A percentile compares a stretch with the other conserved stretches of the same genome.
Conservation (phyloP, 257 asterid species). For the Nemophila menziesii region DNA sequence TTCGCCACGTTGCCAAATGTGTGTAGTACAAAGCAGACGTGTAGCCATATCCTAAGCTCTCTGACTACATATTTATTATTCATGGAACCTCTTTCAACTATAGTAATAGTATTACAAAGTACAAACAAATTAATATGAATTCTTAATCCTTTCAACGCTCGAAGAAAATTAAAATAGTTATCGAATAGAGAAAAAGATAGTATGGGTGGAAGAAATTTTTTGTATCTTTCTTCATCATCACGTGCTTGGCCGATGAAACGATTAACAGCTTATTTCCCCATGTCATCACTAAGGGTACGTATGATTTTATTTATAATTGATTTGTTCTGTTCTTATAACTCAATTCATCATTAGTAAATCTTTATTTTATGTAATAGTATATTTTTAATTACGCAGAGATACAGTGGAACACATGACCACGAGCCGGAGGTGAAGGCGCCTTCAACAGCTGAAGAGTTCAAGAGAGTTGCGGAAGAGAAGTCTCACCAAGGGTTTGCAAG, state of each 20-base stretch:
- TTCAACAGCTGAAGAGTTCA: constrained; percentile 17
- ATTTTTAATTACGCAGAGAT: background rate
- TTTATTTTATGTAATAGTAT: background rate
- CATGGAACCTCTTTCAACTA: no score
- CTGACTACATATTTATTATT: no score
- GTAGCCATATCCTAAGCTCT: no score
- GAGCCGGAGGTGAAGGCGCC: constrained; percentile 16
- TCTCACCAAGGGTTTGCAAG: constrained; percentile 5
- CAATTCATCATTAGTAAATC: background rate
- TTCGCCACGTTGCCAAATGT: no score
- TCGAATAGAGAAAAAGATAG: no score
- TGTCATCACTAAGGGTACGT: background rate
- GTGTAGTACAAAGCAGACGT: no score
- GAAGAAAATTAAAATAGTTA: no score
- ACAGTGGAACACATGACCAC: background rate
- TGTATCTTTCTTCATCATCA: background rate
- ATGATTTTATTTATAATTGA: background rate
- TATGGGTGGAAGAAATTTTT: background rate
- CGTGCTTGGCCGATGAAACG: constrained; percentile 1
- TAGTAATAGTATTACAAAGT: no score
- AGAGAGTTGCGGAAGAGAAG: constrained; percentile 17
- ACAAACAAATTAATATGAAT: no score
- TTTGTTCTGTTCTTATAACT: background rate
- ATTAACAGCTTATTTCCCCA: background rate
- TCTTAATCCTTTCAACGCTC: no score